Evolutionary conservation across 495 filamentous ascomycete genomes (phyloP).

Genomic region (Thermothielavioides terrestris): DNA sequence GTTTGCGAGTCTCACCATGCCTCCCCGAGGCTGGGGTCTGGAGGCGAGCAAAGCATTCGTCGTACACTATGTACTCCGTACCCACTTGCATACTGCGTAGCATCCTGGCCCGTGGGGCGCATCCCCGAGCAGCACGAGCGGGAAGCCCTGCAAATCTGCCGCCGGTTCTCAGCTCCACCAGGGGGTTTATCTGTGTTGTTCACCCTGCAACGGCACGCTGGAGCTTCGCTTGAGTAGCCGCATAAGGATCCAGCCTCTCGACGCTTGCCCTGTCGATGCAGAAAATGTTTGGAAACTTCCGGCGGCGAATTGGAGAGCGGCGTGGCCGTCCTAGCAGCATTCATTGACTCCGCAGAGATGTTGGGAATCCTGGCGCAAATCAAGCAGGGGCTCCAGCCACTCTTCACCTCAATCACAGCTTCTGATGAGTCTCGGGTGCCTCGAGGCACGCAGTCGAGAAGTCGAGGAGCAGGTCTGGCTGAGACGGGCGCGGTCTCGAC

Average conservation of each 20-base stretch:
- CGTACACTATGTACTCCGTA: too few relatives aligned
- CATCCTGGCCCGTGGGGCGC: constrained; percentile 19
- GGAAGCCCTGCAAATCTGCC: constrained; percentile 13
- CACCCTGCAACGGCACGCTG: constrained; percentile 16
- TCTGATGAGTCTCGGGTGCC: neutral
- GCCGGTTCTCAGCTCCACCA: constrained; percentile 7
- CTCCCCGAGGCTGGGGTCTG: constrained; percentile 26
- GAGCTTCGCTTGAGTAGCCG: constrained; percentile 13
- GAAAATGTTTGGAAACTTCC: constrained; percentile 19
- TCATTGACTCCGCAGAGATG: constrained; percentile 21
- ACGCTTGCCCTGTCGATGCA: constrained; percentile 2
- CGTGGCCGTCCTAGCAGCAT: constrained; percentile 8
- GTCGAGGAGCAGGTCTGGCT: constrained; percentile 7
- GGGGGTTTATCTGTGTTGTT: too few relatives aligned
- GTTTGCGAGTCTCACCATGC: constrained; percentile 27
- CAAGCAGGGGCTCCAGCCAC: constrained; percentile 11
- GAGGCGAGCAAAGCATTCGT: constrained; percentile 30
- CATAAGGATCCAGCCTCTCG: constrained; percentile 12
- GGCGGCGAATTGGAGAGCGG: constrained; percentile 11
- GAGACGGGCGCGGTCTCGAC: neutral
- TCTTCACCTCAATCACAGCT: constrained; percentile 1
- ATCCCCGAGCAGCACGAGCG: constrained; percentile 5
- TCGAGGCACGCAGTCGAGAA: neutral
- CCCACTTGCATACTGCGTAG: too few relatives aligned
- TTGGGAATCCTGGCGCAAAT: constrained; percentile 14